phyloP scores from a whole-genome alignment of 805 yeast species.

The Yarrowia phangngaensis region DNA sequence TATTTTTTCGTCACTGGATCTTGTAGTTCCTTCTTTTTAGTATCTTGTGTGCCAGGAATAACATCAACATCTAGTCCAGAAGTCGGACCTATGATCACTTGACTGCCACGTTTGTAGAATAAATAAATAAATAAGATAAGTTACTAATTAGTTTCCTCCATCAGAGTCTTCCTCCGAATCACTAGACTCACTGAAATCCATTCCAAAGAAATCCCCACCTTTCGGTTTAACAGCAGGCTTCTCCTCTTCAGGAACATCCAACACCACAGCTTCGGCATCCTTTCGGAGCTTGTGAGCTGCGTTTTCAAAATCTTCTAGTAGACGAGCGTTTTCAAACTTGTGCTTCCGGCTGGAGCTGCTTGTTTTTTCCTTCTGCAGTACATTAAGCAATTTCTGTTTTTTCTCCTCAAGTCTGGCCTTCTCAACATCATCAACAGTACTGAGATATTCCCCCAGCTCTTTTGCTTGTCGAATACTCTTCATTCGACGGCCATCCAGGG shows the following conservation, averaged over 20 bases:
- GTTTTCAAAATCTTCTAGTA: conserved; percentile 43
- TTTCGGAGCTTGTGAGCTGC: conserved; percentile 34
- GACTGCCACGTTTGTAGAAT: no score
- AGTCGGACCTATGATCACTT: no score
- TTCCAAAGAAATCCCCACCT: conserved; percentile 17
- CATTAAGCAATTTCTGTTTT: conserved; percentile 40
- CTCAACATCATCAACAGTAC: conserved; percentile 29
- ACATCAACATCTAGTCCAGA: no score
- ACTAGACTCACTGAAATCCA: conserved; percentile 19
- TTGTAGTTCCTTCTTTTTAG: no score
- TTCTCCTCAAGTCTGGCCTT: conserved; percentile 36
- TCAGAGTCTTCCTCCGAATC: conserved; percentile 17
- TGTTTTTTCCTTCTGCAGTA: conserved; percentile 34
- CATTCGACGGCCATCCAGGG: conserved; percentile 44
- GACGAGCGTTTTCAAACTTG: conserved; percentile 42
- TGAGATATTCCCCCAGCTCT: conserved; percentile 39
- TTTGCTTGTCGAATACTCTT: conserved; percentile 41
- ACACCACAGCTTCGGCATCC: conserved; percentile 38
- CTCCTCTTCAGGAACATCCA: conserved; percentile 1
- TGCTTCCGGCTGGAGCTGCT: conserved; percentile 32
- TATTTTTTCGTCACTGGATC: no score
- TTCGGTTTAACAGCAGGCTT: conserved; percentile 11
- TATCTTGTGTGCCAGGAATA: no score
- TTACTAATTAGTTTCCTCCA: not conserved
- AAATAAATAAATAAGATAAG: no score